Base-by-base conservation (phyloP, 2,329 filamentous ascomycete species). In the Elsinoe necatrix region DNA sequence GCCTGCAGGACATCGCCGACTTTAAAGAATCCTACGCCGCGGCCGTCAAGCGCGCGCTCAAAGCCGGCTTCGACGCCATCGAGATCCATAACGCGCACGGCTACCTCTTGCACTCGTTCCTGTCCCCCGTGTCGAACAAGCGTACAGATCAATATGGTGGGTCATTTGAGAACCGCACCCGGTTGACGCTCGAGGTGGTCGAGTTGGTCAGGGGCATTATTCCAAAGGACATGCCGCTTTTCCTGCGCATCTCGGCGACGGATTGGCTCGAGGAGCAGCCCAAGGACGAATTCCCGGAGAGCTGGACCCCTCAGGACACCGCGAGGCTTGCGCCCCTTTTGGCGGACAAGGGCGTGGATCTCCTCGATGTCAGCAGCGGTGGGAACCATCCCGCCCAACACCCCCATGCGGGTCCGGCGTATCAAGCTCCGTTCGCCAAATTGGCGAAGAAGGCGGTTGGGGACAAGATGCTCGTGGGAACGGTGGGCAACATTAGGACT, bases 1-100 rank as follows among this genome's bases (percentile, higher is more conserved):
- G 82, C 0, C 70, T 80, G 1, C 73, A 77, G 1, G 84, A 92
- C 54, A 91, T 95, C 60, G 74, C 81, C 62, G 70, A 74, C 2
- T 72, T 89, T 45, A 84, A 89, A 64, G 67, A 71, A 39, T 78
- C 77, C 8, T 93, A 81, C 72, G 80, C 75, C 3, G 78, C 77
- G 35, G 79, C 88, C 0, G 70, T 91, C 3, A 74, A 80, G 60
- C 69, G 75, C 29, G 66, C 73, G 3, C 52, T 77, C 5, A 66
- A 68, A 9, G 85, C 83, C 1, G 89, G 89, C 0, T 80, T 88
- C 50, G 89, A 95, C 66, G 80, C 84, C 6, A 83, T 95, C 58
- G 89, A 95, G 68, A 81, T 95, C 52, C 89, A 93, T 72, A 80
- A 79, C 62, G 89, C 87, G 0, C 88, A 93, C 64, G 87, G 88